Evolutionary conservation across 352 stramenopile genomes (phyloP), one percentile per base, ranked within the genome.

Genomic region (Globisporangium paddicum): DNA sequence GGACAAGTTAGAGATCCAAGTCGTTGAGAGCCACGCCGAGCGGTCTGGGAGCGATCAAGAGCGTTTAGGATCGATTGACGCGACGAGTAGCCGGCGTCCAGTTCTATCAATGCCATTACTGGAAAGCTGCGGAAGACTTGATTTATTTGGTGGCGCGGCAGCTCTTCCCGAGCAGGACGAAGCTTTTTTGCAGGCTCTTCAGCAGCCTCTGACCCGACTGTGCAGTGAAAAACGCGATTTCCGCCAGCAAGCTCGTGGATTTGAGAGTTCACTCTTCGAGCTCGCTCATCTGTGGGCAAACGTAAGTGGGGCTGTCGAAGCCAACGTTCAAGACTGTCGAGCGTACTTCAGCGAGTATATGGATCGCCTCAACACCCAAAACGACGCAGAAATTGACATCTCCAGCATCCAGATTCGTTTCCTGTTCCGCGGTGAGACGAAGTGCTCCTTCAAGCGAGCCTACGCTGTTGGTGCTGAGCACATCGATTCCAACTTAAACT

Each of bases 341-440:
- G 23, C 25, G 14, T 16, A 34, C 8, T 26, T 58, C 19, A 9
- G 16, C 7, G 21, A 52, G 6, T 49, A 61, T 5, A 11, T 23
- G 23, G n/a, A 38, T 48, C 44, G 44, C 10, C n/a, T 66, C 19
- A 14, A n/a, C n/a, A n/a, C n/a, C n/a, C n/a, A n/a, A n/a, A 37
- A 32, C 19, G 18, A 25, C 41, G 25, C n/a, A n/a, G n/a, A n/a
- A n/a, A n/a, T n/a, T n/a, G n/a, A 26, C 10, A 2, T 30, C 8
- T 30, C 37, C 10, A 35, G 35, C 21, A 13, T 13, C 38, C 44
- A 54, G n/a, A 41, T 67, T 21, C 55, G 62, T 23, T 30, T 67
- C 7, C n/a, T 67, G 19, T 67, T 67, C 28, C 32, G 56, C 5
- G 41, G 40, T 11, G 62, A 67, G 37, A 46, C 47, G 11, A 64